phyloP scores from a whole-genome alignment of 1,284 basidiomycete species.

The Volvariella surrecta region DNA sequence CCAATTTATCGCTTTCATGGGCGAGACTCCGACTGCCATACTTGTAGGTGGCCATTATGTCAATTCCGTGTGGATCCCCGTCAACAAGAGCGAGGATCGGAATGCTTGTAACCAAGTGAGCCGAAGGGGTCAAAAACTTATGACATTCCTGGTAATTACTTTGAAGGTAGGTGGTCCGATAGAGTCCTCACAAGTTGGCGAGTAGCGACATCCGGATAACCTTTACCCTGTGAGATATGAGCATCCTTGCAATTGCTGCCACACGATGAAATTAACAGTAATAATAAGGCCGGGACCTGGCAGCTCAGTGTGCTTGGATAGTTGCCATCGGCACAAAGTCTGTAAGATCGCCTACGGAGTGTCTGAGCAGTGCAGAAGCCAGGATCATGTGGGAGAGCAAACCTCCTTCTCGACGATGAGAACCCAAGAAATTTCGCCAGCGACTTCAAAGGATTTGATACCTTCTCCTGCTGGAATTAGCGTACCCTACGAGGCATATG shows the following conservation, averaged over 20 bases:
- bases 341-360: constrained; percentile 76
- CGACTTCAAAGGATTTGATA: constrained; percentile 49
- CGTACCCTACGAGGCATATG: constrained; percentile 37
- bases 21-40: constrained; percentile 55
- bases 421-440: constrained; percentile 59
- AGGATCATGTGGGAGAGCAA: constrained; percentile 10
- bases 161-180: constrained; percentile 49
- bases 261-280: constrained; percentile 37
- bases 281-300: constrained; percentile 61
- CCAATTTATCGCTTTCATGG: constrained; percentile 57
- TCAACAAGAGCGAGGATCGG: constrained; percentile 79
- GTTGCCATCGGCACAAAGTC: constrained; percentile 53
- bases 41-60: constrained; percentile 82
- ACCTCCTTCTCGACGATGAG: constrained; percentile 92
- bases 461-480: constrained; percentile 73
- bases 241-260: background rate
- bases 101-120: constrained; percentile 33
- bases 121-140: constrained; percentile 1
- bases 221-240: constrained; percentile 64
- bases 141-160: constrained; percentile 5
- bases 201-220: constrained; percentile 88
- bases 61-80: constrained; percentile 83
- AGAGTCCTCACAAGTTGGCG: constrained; percentile 72
- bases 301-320: constrained; percentile 38
- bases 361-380: background rate